phyloP scores from a whole-genome alignment of 1,284 basidiomycete genomes.

The Boletellus dicymbophilus region DNA sequence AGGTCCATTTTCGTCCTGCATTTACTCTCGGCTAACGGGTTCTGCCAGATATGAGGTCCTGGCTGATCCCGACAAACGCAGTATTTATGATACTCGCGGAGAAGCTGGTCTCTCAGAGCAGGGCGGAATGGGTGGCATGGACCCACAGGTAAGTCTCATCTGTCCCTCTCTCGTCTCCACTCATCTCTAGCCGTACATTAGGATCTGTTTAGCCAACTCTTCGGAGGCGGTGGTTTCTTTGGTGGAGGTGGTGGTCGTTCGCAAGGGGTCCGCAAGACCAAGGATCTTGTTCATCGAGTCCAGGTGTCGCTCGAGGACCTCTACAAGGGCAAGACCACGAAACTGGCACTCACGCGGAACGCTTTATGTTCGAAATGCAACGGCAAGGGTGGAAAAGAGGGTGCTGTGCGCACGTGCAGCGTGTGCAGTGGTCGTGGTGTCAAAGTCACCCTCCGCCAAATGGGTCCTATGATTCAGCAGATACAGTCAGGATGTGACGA shows the following conservation, averaged over 20 bases:
- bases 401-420: conserved; percentile 83
- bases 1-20: conserved; percentile 46
- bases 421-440: conserved; percentile 91
- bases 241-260: conserved; percentile 63
- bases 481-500: conserved; percentile 96
- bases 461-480: conserved; percentile 99
- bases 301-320: conserved; percentile 96
- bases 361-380: conserved; percentile 93
- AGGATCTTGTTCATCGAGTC: conserved; percentile 98
- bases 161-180: not conserved
- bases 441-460: conserved; percentile 91
- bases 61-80: conserved; percentile 86
- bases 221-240: conserved; percentile 60
- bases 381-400: conserved; percentile 97
- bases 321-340: conserved; percentile 98
- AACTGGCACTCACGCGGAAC: conserved; percentile 96
- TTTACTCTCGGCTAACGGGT: conserved; percentile 6
- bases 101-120: conserved; percentile 90
- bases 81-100: conserved; percentile 89
- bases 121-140: conserved; percentile 95
- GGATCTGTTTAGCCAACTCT: conserved; percentile 98
- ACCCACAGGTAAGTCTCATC: conserved; percentile 70
- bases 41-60: conserved; percentile 85
- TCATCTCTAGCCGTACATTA: conserved; percentile 35
- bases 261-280: conserved; percentile 92